These are phyloP conservation scores for Hemileccinum impolitum DNA, from an alignment of 768 basidiomycete genomes.

Conservation along the genomic window DNA sequence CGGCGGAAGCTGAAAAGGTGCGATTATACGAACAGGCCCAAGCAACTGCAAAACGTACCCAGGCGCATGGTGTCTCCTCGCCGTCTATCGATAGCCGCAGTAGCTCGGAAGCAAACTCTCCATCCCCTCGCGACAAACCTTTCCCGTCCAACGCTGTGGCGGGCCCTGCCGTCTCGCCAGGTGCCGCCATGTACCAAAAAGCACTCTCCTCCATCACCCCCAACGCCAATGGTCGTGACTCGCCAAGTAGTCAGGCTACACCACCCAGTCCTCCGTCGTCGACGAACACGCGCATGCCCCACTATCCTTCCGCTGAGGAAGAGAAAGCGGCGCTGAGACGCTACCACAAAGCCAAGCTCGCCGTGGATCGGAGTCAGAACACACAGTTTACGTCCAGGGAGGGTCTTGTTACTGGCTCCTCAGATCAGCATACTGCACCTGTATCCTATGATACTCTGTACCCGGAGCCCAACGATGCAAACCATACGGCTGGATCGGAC, in stretches of 20 bases:
- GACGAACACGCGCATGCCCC: conserved; percentile 33
- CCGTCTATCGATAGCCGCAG: conserved; percentile 24
- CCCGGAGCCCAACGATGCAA: conserved; percentile 35
- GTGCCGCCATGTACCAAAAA: conserved; percentile 42
- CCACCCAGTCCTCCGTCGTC: conserved; percentile 30
- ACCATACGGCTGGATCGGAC: conserved; percentile 26
- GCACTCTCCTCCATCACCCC: conserved; percentile 42
- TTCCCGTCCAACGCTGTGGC: conserved; percentile 9
- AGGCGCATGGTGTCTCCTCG: conserved; percentile 37
- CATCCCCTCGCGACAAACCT: conserved; percentile 12
- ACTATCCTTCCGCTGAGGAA: conserved; percentile 62
- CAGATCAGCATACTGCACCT: conserved; percentile 35
- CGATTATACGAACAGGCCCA: conserved; percentile 68
- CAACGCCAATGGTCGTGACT: conserved; percentile 11
- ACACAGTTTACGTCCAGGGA: conserved; percentile 24
- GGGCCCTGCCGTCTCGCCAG: conserved; percentile 35
- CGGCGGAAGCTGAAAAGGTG: conserved; percentile 75
- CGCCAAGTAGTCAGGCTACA: conserved; percentile 25
- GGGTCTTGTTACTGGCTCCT: conserved; percentile 12
- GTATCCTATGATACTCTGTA: conserved; percentile 64
- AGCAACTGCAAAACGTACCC: conserved; percentile 58
- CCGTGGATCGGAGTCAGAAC: conserved; percentile 60
- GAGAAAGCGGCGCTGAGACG: conserved; percentile 69
- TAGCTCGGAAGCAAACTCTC: conserved; percentile 28
- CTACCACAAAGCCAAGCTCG: conserved; percentile 69